Percentiles rank a stretch among this genome's conserved stretches.
Evolutionary conservation across 23 red algal species (phyloP).

Genomic region (Gracilaria caudata): DNA sequence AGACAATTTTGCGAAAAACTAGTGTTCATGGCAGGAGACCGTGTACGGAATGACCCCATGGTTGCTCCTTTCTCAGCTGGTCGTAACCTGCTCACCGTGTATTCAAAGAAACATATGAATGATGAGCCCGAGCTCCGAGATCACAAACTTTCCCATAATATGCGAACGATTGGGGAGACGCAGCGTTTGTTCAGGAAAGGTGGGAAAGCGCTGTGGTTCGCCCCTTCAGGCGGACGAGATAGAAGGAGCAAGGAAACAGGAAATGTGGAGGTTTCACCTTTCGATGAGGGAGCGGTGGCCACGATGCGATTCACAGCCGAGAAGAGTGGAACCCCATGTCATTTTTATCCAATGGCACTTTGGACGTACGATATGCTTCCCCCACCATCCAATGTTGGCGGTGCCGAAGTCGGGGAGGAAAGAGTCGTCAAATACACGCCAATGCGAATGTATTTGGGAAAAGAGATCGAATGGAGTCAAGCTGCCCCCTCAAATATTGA

Average conservation of each 20-base stretch:
- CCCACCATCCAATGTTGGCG: slow-evolving; percentile 85
- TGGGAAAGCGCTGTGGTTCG: slow-evolving; percentile 91
- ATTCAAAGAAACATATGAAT: slow-evolving; percentile 98
- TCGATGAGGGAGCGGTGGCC: slow-evolving; percentile 89
- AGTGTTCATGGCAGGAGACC: slow-evolving; percentile 98
- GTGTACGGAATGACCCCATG: slow-evolving; percentile 92
- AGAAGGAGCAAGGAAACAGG: slow-evolving; percentile 57
- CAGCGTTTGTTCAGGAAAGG: slow-evolving; percentile 76
- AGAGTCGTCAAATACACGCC: slow-evolving; percentile 77
- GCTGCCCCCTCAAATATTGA: neutral
- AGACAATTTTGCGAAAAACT: slow-evolving; percentile 70
- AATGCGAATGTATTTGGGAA: slow-evolving; percentile 75
- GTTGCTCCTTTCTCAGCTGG: slow-evolving; percentile 90
- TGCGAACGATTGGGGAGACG: slow-evolving; percentile 72
- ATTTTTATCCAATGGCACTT: slow-evolving; percentile 98
- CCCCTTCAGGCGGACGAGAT: slow-evolving; percentile 94
- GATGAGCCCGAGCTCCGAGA: slow-evolving; percentile 83
- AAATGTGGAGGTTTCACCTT: slow-evolving; percentile 76
- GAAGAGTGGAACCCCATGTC: slow-evolving; percentile 65
- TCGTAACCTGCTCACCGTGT: slow-evolving; percentile 94
- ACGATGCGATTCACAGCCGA: slow-evolving; percentile 86
- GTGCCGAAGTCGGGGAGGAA: slow-evolving; percentile 79
- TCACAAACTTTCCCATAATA: slow-evolving; percentile 91
- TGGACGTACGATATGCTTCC: slow-evolving; percentile 93
- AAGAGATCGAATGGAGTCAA: slow-evolving; percentile 77